Base-by-base conservation (phyloP, 2,329 filamentous ascomycete species). In the Fusarium graminum region DNA sequence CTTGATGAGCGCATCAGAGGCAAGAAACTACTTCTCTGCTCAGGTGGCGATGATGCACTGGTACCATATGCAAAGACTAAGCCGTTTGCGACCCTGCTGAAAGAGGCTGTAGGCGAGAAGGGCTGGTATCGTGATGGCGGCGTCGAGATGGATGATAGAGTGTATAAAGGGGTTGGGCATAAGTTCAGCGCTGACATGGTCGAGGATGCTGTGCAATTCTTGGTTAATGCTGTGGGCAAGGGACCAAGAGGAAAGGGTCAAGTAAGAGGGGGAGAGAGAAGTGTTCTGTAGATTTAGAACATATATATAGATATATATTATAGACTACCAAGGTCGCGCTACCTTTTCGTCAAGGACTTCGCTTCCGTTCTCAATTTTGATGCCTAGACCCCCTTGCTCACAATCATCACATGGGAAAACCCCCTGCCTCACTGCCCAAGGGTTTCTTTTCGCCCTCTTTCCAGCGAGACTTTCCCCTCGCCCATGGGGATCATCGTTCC, bases 161-260 rank as follows among this genome's bases (percentile, higher is more conserved):
- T 93, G 0, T 94, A 92, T 70, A 82, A 87, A 2, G 89, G 86
- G 0, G 82, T 89, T 1, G 90, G 90, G 0, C 92, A 95, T 75
- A 80, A 82, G n/a, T 93, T 92, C 70, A 88, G 85, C 11, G 75
- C 80, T 2, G 82, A 78, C 7, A 94, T 95, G 92, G 82, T 88
- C 28, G 78, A 79, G 63, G 89, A 91, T 72, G 85, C 91, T 6
- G 82, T 90, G 12, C 77, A 78, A 34, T 94, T 92, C 76, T 76
- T 94, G 32, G 76, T 83, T 16, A 79, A 83, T 38, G 80, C 75
- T 8, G 79, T 86, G 17, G 76, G 71, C 12, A 72, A 74, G 54
- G 72, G 74, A 40, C 61, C 74, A 50, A 67, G 70, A 44, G 59
- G 54, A 17, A 68, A 51, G 45, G 52, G 49, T 7, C 67, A 71